Evolutionary conservation across 192 early-diverging fungal species (phyloP).

Genomic region (Coemansia sp.): DNA sequence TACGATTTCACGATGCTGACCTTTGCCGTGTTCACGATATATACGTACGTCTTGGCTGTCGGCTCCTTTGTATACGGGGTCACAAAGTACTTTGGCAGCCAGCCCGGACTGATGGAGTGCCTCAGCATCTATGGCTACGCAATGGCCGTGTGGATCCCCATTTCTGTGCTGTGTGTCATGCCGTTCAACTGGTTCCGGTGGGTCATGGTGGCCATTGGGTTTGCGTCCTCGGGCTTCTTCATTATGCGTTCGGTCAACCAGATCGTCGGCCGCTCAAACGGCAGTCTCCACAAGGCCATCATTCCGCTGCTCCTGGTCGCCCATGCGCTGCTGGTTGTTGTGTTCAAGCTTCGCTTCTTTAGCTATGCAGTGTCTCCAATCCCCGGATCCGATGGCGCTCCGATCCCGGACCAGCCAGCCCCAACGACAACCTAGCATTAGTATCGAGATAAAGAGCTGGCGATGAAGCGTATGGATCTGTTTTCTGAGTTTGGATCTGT

Average conservation of each 20-base stretch:
- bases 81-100: slow-evolving; percentile 83
- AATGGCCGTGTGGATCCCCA: slow-evolving; percentile 91
- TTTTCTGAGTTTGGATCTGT: too few species aligned
- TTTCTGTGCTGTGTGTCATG: slow-evolving; percentile 77
- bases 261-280: slow-evolving; percentile 70
- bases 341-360: slow-evolving; percentile 89
- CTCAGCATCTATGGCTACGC: slow-evolving; percentile 90
- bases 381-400: not conserved
- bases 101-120: slow-evolving; percentile 84
- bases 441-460: too few species aligned
- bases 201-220: slow-evolving; percentile 75
- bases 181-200: slow-evolving; percentile 83
- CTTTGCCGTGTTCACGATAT: slow-evolving; percentile 80
- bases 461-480: too few species aligned
- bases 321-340: slow-evolving; percentile 70
- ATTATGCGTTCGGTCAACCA: slow-evolving; percentile 52
- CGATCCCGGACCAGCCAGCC: not conserved
- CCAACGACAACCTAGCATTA: not conserved
- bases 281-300: slow-evolving; percentile 69
- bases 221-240: slow-evolving; percentile 70
- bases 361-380: slow-evolving; percentile 58
- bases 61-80: slow-evolving; percentile 78
- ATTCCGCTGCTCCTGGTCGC: slow-evolving; percentile 66
- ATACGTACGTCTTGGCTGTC: slow-evolving; percentile 74
- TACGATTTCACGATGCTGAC: slow-evolving; percentile 85